A percentile compares a stretch with the other conserved stretches of the same genome.
These are phyloP conservation scores for Incumbomyces delicatus DNA, from an alignment of 2,329 filamentous ascomycete genomes.

Conservation along the genomic window DNA sequence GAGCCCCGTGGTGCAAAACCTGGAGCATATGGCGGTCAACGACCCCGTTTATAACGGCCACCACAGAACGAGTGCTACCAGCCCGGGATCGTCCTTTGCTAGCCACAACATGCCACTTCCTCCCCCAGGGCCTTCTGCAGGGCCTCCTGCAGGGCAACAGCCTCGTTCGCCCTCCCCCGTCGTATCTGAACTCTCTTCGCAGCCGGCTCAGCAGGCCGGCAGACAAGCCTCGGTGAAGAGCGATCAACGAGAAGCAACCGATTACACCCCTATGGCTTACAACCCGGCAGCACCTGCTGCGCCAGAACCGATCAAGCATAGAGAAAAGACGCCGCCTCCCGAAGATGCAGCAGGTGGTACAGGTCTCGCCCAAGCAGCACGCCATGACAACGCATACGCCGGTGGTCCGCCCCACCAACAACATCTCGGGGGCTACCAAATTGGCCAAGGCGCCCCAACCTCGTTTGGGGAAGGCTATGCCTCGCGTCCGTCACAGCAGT, in stretches of 20 bases:
- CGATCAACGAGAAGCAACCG: conserved; percentile 3
- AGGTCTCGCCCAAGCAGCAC: conserved; percentile 33
- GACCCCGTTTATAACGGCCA: conserved; percentile 40
- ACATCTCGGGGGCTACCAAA: conserved; percentile 11
- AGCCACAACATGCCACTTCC: conserved; percentile 16
- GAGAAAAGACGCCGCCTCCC: conserved; percentile 59
- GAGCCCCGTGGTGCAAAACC: conserved; percentile 53
- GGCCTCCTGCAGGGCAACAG: not conserved
- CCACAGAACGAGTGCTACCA: conserved; percentile 20
- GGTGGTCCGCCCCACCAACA: conserved; percentile 14
- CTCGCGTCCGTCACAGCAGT: conserved; percentile 10
- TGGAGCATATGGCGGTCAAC: conserved; percentile 53
- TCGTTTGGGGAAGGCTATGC: conserved; percentile 7
- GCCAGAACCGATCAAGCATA: conserved; percentile 53
- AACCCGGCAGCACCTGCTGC: conserved; percentile 58
- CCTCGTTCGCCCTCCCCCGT: conserved; percentile 11
- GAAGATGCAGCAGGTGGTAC: conserved; percentile 43
- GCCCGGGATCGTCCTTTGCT: conserved; percentile 22
- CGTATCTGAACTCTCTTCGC: conserved; percentile 7
- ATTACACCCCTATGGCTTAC: conserved; percentile 48
- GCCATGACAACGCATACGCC: conserved; percentile 29
- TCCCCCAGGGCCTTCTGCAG: conserved; percentile 1
- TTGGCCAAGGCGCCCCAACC: conserved; percentile 6
- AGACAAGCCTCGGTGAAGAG: conserved; percentile 8
- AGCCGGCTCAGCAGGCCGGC: not conserved